Evolutionary conservation across 768 basidiomycete genomes (phyloP).

Genomic region (Boletus subparvulus): DNA sequence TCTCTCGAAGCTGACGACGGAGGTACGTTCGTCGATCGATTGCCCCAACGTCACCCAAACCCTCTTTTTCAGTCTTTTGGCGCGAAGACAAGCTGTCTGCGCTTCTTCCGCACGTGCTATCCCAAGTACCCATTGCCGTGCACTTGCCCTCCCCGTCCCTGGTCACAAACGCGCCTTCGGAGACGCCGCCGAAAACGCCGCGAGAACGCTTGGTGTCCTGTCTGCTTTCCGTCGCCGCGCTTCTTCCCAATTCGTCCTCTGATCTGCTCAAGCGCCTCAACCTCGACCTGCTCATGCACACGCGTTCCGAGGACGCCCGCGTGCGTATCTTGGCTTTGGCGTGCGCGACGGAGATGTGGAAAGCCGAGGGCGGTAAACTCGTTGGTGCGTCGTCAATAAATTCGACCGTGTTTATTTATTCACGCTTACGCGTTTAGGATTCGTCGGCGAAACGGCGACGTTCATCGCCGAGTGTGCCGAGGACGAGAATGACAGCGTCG

Average conservation of each 20-base stretch:
- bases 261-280: conserved; percentile 76
- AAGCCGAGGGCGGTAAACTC: conserved; percentile 68
- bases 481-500: conserved; percentile 85
- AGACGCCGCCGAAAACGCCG: conserved; percentile 1
- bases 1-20: conserved; percentile 79
- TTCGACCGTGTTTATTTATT: not conserved
- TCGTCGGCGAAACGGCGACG: conserved; percentile 76
- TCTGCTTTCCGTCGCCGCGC: conserved; percentile 16
- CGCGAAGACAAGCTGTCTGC: conserved; percentile 74
- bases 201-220: conserved; percentile 14
- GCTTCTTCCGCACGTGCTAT: conserved; percentile 56
- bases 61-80: conserved; percentile 72
- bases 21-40: conserved; percentile 44
- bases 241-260: conserved; percentile 19
- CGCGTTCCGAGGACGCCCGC: conserved; percentile 74
- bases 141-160: conserved; percentile 19
- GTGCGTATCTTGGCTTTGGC: conserved; percentile 70
- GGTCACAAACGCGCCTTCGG: not conserved
- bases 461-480: conserved; percentile 87
- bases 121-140: conserved; percentile 61
- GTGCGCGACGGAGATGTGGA: conserved; percentile 76
- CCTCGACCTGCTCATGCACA: conserved; percentile 81
- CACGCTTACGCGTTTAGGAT: conserved; percentile 45
- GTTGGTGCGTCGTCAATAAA: conserved; percentile 47
- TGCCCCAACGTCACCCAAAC: not conserved